Base-by-base conservation (phyloP, 2,329 filamentous ascomycete species). In the Neophaeococcomyces aloes region DNA sequence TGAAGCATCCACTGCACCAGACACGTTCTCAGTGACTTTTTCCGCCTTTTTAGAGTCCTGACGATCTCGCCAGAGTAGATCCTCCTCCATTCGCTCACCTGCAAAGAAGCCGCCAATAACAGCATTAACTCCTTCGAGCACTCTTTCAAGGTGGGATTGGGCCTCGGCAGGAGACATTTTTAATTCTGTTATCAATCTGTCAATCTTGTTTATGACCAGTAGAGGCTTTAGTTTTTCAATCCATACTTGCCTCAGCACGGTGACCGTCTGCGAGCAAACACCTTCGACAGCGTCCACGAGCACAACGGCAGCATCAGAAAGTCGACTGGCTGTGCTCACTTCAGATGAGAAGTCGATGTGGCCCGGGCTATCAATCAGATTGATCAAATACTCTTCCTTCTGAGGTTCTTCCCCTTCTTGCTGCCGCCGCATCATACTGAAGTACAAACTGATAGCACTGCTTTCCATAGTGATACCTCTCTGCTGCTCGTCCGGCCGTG, bases 401-500 rank as follows among this genome's bases (percentile, higher is more conserved):
- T 81, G 75, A 0, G 86, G 81, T 11, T 71, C 59, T 13, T 86
- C 80, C 2, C 82, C 80, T 23, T 47, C 43, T 37, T 46, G 35
- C 15, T 36, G 27, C 53, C 86, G 78, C 53, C 88, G 76, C 42
- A 94, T 69, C 75, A 96, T 86, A 29, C 88, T 93, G 63, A 98
- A 98, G 65, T 84, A 93, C 27, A 98, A 72, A 0, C 91, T 96
- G 52, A 98, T 98, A 49, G 91, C 91, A 4, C 89, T 96, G 0
- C 91, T 96, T 64, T 98, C 91, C 91, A 98, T 98, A n/a, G 91
- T 98, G 59, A 98, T 98, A 45, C 91, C 91, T 52, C 91, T 82
- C 13, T 85, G 76, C 66, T 98, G 91, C 64, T 98, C 91, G 65
- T 98, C 91, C 1, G 89, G 89, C 33, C 91, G 75, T 17, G 91